Base-by-base conservation (phyloP, 306 rosid species). In the Argentina anserina region DNA sequence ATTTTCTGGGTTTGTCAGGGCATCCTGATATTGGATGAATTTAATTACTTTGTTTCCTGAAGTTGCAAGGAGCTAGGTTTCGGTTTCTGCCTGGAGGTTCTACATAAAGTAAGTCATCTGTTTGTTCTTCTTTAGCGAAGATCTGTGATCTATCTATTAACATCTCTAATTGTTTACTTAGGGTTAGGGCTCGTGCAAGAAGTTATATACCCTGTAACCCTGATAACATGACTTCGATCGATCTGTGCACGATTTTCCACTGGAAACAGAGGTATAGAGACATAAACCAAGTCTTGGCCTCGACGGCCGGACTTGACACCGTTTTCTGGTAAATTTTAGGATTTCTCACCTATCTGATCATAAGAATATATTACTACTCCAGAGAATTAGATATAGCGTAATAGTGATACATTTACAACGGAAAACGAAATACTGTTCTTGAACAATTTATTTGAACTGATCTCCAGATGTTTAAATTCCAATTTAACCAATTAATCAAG, bases 101-200 rank as follows among this genome's bases (percentile, higher is more conserved):
- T 55, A 23, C 23, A 21, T 3, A 52, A 36, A 4, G 47, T 36
- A 70, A 50, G 63, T 50, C 74, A 31, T 69, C 42, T 29, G 58
- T 46, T 49, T 47, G 42, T 70, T 36, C 49, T 36, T 70, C 39
- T 53, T 63, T 36, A 40, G 29, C 49, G 43, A 62, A 42, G 52
- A 59, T 61, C 60, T 61, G 36, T 17, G 52, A 59, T 61, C 60
- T 61, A 36, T 17, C 26, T 69, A 33, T 36, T 20, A 31, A 18
- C 18, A 31, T 39, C 5, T 71, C 39, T 40, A 39, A 70, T 71
- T 21, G 40, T 21, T 66, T 45, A 41, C 65, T 76, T 89, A 85
- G 96, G 95, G 92, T 84, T 88, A 90, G 96, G 93, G 90, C 81
- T 87, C 85, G 73, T 79, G 80, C 65, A 52, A 62, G 61, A 34